phyloP scores from a whole-genome alignment of 1,139 yeast species.

The Yamadazyma spencermartinsiae region DNA sequence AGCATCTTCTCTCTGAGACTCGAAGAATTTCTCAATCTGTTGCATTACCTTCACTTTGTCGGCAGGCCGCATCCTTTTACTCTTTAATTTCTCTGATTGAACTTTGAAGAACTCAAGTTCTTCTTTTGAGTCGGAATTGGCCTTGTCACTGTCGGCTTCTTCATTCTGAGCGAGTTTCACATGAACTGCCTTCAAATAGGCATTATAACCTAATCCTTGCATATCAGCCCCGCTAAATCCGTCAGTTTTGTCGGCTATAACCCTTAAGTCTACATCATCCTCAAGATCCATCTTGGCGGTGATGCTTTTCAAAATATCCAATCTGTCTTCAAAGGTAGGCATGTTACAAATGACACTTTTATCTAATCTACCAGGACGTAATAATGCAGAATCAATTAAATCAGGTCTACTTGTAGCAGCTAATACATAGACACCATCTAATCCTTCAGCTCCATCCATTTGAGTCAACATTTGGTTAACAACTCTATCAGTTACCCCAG shows the following conservation, averaged over 20 bases:
- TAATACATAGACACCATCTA: constrained; percentile 92
- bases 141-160: constrained; percentile 21
- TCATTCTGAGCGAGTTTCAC: constrained; percentile 55
- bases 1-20: constrained; percentile 10
- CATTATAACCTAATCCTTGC: constrained; percentile 90
- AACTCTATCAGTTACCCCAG: constrained; percentile 97
- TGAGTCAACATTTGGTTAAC: constrained; percentile 96
- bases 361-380: constrained; percentile 95
- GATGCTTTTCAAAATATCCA: constrained; percentile 69
- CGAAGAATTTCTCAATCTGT: constrained; percentile 46
- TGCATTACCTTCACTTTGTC: constrained; percentile 48
- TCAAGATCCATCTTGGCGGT: constrained; percentile 54
- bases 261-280: constrained; percentile 52
- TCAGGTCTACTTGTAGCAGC: constrained; percentile 98
- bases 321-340: constrained; percentile 70
- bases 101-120: constrained; percentile 38
- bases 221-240: constrained; percentile 96
- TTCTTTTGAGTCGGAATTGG: constrained; percentile 16
- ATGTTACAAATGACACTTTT: constrained; percentile 88
- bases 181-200: constrained; percentile 89
- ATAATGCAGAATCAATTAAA: constrained; percentile 87
- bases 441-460: constrained; percentile 99
- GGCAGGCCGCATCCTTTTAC: constrained; percentile 35
- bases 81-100: constrained; percentile 31
- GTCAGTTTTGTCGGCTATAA: constrained; percentile 59